Conservation (phyloP, 2,329 filamentous ascomycete genomes). For the Parastagonospora avenae region DNA sequence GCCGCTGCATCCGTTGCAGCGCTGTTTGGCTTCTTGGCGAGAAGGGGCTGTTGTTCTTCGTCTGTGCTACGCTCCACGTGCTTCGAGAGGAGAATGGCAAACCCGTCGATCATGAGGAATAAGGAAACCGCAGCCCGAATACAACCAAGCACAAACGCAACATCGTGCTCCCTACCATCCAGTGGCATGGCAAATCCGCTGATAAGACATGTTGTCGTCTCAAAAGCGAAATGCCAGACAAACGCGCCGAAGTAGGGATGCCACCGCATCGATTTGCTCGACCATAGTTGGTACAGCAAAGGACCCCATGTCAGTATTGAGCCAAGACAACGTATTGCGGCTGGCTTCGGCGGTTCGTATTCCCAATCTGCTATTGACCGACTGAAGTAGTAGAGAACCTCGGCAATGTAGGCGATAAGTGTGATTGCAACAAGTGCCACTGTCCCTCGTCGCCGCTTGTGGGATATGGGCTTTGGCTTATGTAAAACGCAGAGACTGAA, state of each 20-base stretch:
- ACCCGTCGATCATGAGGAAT: constrained; percentile 32
- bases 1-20: constrained; percentile 46
- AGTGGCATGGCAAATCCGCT: constrained; percentile 21
- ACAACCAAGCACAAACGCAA: constrained; percentile 29
- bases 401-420: constrained; percentile 32
- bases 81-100: constrained; percentile 33
- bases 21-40: constrained; percentile 52
- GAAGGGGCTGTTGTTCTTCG: constrained; percentile 64
- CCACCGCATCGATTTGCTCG: constrained; percentile 33
- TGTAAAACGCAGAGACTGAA: constrained; percentile 40
- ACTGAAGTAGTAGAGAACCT: constrained; percentile 42
- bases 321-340: constrained; percentile 41
- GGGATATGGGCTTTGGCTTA: constrained; percentile 31
- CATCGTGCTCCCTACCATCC: constrained; percentile 18
- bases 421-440: constrained; percentile 17
- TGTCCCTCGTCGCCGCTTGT: constrained; percentile 27
- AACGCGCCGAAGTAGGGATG: constrained; percentile 43
- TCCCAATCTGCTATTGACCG: constrained; percentile 32
- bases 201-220: constrained; percentile 36
- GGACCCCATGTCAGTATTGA: constrained; percentile 42
- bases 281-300: constrained; percentile 29
- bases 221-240: constrained; percentile 37
- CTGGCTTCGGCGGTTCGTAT: constrained; percentile 39
- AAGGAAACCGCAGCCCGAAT: constrained; percentile 30
- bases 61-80: constrained; percentile 50